Evolutionary conservation across 345 rosid species (phyloP).

Genomic region (Aegle marmelos): DNA sequence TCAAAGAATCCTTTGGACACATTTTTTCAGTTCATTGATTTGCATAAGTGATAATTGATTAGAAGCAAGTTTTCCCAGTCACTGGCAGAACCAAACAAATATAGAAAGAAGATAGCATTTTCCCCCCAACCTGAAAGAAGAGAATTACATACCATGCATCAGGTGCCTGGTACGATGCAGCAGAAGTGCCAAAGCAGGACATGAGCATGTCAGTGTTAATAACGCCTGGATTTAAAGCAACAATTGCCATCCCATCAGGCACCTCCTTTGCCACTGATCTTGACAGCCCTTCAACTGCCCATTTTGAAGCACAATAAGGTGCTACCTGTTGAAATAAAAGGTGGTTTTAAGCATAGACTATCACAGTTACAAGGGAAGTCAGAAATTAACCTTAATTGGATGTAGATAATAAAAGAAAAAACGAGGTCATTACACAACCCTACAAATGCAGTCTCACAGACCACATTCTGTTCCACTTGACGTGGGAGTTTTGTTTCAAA

Average conservation of each 20-base stretch:
- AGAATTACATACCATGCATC: slow-evolving; percentile 64
- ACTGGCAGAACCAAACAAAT: neutral
- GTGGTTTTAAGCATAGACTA: neutral
- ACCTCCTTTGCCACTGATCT: slow-evolving; percentile 93
- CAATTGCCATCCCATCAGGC: slow-evolving; percentile 80
- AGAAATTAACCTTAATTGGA: neutral
- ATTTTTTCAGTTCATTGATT: neutral
- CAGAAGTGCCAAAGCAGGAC: slow-evolving; percentile 84
- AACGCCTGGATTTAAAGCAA: slow-evolving; percentile 91
- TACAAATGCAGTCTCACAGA: neutral
- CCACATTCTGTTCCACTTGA: neutral
- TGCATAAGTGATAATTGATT: neutral
- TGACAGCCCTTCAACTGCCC: slow-evolving; percentile 95
- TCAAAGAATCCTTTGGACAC: neutral
- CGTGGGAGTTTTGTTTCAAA: neutral
- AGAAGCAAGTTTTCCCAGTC: neutral
- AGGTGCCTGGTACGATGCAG: slow-evolving; percentile 82
- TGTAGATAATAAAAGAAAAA: neutral
- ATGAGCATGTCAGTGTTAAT: slow-evolving; percentile 88
- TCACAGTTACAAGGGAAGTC: neutral
- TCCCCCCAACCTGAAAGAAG: neutral
- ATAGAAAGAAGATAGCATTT: neutral
- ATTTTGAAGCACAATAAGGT: slow-evolving; percentile 97
- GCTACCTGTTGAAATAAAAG: slow-evolving; percentile 55
- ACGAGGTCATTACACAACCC: neutral